Conservation (phyloP, 306 rosid genomes). For the Luffa acutangula region DNA sequence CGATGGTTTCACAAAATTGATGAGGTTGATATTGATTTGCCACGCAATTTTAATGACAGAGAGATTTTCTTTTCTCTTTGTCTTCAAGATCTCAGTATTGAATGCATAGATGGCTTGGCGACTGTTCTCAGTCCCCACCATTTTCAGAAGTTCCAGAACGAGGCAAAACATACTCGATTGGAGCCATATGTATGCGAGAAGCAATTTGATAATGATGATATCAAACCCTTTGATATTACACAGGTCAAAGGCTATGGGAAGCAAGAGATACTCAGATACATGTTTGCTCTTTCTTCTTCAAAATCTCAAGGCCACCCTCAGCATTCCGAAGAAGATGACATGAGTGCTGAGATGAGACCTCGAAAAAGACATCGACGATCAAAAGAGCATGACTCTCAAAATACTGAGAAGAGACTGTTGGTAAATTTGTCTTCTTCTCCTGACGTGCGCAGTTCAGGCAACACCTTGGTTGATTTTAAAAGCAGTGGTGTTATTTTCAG, state of each 20-base stretch:
- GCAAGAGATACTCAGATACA: constrained; percentile 61
- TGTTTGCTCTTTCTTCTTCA: constrained; percentile 33
- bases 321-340: constrained; percentile 20
- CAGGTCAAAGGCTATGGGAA: constrained; percentile 79
- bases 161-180: constrained; percentile 32
- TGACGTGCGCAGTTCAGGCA: constrained; percentile 8
- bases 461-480: constrained; percentile 12
- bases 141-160: constrained; percentile 46
- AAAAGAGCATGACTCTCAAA: constrained; percentile 13
- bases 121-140: constrained; percentile 77
- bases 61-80: constrained; percentile 91
- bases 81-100: constrained; percentile 96
- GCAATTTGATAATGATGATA: constrained; percentile 59
- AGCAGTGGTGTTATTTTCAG: constrained; percentile 15
- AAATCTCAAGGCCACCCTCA: constrained; percentile 29
- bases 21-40: constrained; percentile 93
- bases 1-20: constrained; percentile 95
- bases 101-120: constrained; percentile 93
- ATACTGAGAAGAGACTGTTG: constrained; percentile 15
- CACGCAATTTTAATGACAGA: constrained; percentile 68
- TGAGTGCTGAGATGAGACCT: constrained; percentile 39
- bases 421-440: background rate
- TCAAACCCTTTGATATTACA: constrained; percentile 61
- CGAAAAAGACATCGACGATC: constrained; percentile 37
- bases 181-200: constrained; percentile 57